These are phyloP conservation scores for Novymonas esmeraldas DNA, from an alignment of 208 protist genomes.

Conservation along the genomic window DNA sequence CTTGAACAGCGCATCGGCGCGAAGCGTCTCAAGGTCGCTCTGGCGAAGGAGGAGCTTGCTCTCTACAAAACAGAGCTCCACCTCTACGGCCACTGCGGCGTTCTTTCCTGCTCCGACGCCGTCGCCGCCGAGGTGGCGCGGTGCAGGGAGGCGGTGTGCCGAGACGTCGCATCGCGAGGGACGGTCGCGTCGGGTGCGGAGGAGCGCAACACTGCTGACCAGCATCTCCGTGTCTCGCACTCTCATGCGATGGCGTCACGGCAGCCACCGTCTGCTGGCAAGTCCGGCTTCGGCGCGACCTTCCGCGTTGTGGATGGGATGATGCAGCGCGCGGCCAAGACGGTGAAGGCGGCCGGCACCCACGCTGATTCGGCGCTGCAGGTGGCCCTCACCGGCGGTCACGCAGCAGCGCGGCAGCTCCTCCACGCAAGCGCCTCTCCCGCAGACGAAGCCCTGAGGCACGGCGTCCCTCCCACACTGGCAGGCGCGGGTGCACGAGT, in stretches of 20 bases:
- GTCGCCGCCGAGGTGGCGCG: constrained; percentile 15
- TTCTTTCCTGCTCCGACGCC: constrained; percentile 48
- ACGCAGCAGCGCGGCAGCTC: constrained; percentile 29
- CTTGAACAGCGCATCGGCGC: constrained; percentile 40
- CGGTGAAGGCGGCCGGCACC: constrained; percentile 37
- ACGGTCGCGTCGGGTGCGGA: background rate
- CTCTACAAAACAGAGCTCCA: constrained; percentile 74
- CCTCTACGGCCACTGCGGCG: constrained; percentile 48
- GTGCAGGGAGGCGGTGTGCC: background rate
- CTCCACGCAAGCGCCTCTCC: constrained; percentile 15
- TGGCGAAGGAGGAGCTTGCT: constrained; percentile 84
- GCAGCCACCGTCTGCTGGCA: no score
- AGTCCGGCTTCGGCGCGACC: constrained; percentile 33
- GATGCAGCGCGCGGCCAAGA: constrained; percentile 35
- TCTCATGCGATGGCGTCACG: no score
- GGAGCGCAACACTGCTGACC: no score
- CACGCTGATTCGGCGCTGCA: constrained; percentile 38
- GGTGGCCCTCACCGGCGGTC: constrained; percentile 31
- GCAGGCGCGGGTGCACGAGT: background rate
- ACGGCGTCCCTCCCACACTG: background rate
- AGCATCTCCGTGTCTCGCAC: no score
- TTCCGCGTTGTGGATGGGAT: constrained; percentile 47
- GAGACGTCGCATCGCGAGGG: background rate
- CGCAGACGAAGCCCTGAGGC: constrained; percentile 7
- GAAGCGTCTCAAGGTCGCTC: constrained; percentile 48